Conservation (phyloP, 495 filamentous ascomycete species). For the Xylaria intraflava region DNA sequence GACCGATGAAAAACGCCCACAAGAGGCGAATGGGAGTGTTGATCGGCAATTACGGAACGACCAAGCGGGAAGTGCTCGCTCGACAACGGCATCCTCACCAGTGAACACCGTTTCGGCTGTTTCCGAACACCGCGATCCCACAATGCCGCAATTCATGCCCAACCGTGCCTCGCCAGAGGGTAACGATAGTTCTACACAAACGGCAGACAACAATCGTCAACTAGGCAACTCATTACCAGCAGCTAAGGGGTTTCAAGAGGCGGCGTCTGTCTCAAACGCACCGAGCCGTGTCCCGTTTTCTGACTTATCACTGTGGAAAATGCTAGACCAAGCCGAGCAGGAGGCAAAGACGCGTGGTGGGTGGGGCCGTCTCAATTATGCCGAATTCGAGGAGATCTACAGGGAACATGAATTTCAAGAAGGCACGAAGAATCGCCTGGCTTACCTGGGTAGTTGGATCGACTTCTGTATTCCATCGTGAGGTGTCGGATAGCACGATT, state of each 20-base stretch:
- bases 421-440: conserved; percentile 47
- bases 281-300: conserved; percentile 17
- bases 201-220: neutral
- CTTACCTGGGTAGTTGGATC: conserved; percentile 79
- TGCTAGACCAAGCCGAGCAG: conserved; percentile 54
- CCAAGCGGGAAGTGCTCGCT: neutral
- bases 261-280: neutral
- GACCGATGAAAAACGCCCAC: conserved; percentile 16
- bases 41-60: neutral
- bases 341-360: conserved; percentile 64
- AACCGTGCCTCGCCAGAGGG: conserved; percentile 26
- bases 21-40: neutral
- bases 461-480: conserved; percentile 60
- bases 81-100: neutral
- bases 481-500: neutral
- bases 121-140: conserved; percentile 49
- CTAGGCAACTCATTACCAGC: conserved; percentile 35
- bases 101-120: neutral
- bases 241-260: conserved; percentile 20
- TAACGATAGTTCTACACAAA: conserved; percentile 13
- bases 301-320: conserved; percentile 44
- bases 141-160: conserved; percentile 64
- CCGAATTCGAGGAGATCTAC: conserved; percentile 70
- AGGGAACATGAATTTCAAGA: conserved; percentile 50
- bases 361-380: conserved; percentile 62